These are phyloP conservation scores for Aspergillus nidulans DNA, from an alignment of 495 filamentous ascomycete genomes.

Conservation along the genomic window DNA sequence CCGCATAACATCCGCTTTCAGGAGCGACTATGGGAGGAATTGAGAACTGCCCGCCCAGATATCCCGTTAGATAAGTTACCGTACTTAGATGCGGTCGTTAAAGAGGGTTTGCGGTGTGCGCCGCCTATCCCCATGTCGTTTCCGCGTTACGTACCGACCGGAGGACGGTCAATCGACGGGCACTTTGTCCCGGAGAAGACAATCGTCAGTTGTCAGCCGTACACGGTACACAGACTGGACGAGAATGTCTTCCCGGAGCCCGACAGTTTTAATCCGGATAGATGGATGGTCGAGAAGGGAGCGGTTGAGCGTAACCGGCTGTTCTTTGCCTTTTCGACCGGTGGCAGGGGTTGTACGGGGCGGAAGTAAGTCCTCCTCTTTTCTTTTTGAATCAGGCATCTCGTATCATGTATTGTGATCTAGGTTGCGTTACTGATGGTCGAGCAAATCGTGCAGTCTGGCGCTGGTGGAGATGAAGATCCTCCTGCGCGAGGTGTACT, in stretches of 20 bases:
- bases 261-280: slow-evolving; percentile 54
- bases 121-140: slow-evolving; percentile 65
- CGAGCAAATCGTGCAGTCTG: slow-evolving; percentile 38
- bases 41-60: slow-evolving; percentile 22
- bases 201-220: slow-evolving; percentile 63
- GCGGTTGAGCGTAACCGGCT: slow-evolving; percentile 35
- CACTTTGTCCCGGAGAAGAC: slow-evolving; percentile 54
- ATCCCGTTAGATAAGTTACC: slow-evolving; percentile 46
- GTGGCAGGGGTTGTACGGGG: slow-evolving; percentile 43
- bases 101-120: slow-evolving; percentile 54
- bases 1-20: slow-evolving; percentile 45
- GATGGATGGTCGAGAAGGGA: slow-evolving; percentile 55
- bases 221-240: slow-evolving; percentile 61
- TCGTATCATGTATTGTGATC: neutral
- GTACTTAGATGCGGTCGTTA: slow-evolving; percentile 59
- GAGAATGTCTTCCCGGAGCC: slow-evolving; percentile 51
- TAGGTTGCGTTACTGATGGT: neutral
- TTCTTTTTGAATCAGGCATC: slow-evolving; percentile 27
- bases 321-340: slow-evolving; percentile 43
- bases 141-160: slow-evolving; percentile 54
- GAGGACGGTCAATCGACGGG: slow-evolving; percentile 30
- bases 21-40: slow-evolving; percentile 42
- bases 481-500: slow-evolving; percentile 55
- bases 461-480: slow-evolving; percentile 65
- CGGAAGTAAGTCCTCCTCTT: slow-evolving; percentile 31